Evolutionary conservation across 2,329 filamentous ascomycete genomes (phyloP).

Genomic region (Bipolaris gigantea): DNA sequence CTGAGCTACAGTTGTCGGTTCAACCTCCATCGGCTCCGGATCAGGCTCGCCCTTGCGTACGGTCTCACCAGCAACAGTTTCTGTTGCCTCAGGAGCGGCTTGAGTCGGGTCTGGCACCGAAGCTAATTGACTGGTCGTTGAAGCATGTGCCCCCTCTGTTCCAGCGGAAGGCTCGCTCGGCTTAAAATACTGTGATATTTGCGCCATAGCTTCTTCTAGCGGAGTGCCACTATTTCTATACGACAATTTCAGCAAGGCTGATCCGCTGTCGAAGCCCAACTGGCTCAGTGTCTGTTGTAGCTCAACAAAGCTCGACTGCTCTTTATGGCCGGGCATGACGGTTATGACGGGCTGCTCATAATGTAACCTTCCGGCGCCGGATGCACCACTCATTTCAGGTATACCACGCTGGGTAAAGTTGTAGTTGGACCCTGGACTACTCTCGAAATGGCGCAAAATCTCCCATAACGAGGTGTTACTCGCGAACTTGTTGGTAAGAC

Average conservation of each 20-base stretch:
- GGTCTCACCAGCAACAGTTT: slow-evolving; percentile 31
- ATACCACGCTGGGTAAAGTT: slow-evolving; percentile 85
- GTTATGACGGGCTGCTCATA: slow-evolving; percentile 87
- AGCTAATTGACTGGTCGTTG: slow-evolving; percentile 31
- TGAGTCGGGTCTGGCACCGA: slow-evolving; percentile 25
- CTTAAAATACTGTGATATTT: slow-evolving; percentile 77
- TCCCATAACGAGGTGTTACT: slow-evolving; percentile 89
- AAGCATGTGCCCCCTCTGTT: slow-evolving; percentile 35
- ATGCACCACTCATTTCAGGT: slow-evolving; percentile 61
- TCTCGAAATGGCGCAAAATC: slow-evolving; percentile 86
- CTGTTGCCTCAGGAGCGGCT: slow-evolving; percentile 30
- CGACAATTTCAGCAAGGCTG: slow-evolving; percentile 72
- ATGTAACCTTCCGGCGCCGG: slow-evolving; percentile 72
- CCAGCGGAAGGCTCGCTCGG: slow-evolving; percentile 37
- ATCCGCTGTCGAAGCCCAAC: slow-evolving; percentile 84
- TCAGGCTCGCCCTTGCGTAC: slow-evolving; percentile 28
- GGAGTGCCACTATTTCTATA: slow-evolving; percentile 78
- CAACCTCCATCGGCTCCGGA: slow-evolving; percentile 37
- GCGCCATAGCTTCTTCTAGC: slow-evolving; percentile 79
- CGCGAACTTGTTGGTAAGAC: slow-evolving; percentile 81
- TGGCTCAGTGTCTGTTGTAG: slow-evolving; percentile 88
- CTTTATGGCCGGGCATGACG: slow-evolving; percentile 70
- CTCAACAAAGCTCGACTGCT: slow-evolving; percentile 74
- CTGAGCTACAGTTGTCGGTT: slow-evolving; percentile 21
- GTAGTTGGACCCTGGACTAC: slow-evolving; percentile 50